phyloP scores from a whole-genome alignment of 192 early-diverging fungal genomes.

The Backusella mclennaniae region DNA sequence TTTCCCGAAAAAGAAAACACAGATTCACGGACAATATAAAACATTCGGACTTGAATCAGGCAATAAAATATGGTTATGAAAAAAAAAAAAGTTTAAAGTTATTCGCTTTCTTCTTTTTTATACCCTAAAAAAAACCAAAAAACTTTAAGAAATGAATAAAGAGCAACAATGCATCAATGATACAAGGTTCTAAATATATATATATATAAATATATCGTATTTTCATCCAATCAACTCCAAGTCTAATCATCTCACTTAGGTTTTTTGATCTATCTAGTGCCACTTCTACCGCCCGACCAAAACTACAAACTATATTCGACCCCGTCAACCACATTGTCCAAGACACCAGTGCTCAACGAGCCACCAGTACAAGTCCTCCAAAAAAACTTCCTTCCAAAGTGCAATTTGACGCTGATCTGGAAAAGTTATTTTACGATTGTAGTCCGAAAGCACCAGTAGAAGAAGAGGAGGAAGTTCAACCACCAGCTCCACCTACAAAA shows the following conservation, averaged over 20 bases:
- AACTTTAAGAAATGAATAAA: background rate
- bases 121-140: background rate
- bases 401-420: slow-evolving; percentile 13
- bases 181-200: background rate
- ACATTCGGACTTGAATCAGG: background rate
- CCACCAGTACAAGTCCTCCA: background rate
- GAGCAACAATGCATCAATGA: background rate
- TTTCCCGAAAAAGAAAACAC: background rate
- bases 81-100: background rate
- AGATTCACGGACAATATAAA: background rate
- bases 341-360: background rate
- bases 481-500: background rate
- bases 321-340: background rate
- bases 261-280: background rate
- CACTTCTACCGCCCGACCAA: background rate
- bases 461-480: background rate
- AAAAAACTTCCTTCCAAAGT: slow-evolving; percentile 3
- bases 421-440: slow-evolving; percentile 7
- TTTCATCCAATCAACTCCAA: background rate
- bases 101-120: background rate
- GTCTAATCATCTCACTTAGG: background rate
- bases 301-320: background rate
- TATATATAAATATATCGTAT: background rate
- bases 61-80: background rate
- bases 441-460: background rate